Conservation (phyloP, 352 stramenopile genomes). For the Phytophthora agathidicida region DNA sequence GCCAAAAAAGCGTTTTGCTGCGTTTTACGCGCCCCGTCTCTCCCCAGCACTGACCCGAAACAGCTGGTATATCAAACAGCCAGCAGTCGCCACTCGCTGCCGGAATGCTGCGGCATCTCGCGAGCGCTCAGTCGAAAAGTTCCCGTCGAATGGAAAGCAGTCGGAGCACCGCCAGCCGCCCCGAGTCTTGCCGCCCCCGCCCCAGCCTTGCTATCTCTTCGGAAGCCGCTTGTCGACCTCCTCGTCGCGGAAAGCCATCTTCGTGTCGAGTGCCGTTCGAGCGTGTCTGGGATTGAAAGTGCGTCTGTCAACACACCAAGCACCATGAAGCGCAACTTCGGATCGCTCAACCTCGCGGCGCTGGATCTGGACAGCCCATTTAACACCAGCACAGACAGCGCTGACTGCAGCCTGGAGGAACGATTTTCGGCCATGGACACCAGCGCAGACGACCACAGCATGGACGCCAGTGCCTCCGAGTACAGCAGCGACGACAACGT, state of each 20-base stretch:
- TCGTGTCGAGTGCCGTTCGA: slow-evolving; percentile 21
- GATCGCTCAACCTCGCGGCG: slow-evolving; percentile 58
- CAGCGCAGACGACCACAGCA: slow-evolving; percentile 29
- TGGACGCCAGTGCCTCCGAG: slow-evolving; percentile 26
- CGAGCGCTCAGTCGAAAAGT: slow-evolving; percentile 39
- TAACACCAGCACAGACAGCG: slow-evolving; percentile 8
- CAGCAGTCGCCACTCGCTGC: slow-evolving; percentile 26
- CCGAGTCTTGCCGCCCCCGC: slow-evolving; percentile 7
- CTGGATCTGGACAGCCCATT: slow-evolving; percentile 39
- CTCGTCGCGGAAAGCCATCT: slow-evolving; percentile 5
- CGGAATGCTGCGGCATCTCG: not conserved
- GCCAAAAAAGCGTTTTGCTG: slow-evolving; percentile 25
- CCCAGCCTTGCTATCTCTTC: not conserved
- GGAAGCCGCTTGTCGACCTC: slow-evolving; percentile 11
- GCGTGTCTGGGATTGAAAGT: slow-evolving; percentile 27
- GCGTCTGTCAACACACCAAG: slow-evolving; percentile 3
- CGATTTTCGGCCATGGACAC: slow-evolving; percentile 37
- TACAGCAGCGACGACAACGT: slow-evolving; percentile 45
- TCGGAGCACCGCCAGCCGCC: slow-evolving; percentile 3
- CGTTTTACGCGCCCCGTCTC: slow-evolving; percentile 25
- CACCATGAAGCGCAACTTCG: slow-evolving; percentile 61
- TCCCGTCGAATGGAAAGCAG: slow-evolving; percentile 43
- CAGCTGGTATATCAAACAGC: slow-evolving; percentile 23
- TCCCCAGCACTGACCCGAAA: slow-evolving; percentile 24
- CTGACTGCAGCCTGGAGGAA: slow-evolving; percentile 28